Evolutionary conservation across 306 rosid genomes (phyloP), one percentile per base, ranked within the genome.

Genomic region (Clitoria ternatea): DNA sequence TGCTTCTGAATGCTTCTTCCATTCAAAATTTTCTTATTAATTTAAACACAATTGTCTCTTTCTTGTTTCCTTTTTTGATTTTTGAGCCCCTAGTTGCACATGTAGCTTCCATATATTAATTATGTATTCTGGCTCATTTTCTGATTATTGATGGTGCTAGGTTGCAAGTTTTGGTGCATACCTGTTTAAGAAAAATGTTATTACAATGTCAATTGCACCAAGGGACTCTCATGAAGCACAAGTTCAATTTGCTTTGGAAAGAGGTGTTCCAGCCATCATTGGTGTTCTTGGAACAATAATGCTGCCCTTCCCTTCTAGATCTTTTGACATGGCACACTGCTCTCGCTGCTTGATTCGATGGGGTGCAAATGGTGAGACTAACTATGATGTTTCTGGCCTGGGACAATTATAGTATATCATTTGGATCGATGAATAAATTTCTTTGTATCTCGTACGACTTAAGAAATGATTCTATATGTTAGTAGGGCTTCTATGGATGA

Each of bases 311-410:
- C 96, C 97, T 66, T 72, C 92, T 37, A 85, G 90, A 73, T 53
- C 96, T 40, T 91, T 91, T 14, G 97, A 91, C 85, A 88, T 91
- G 96, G 96, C 97, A 27, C 96, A 91, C 37, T 91, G 97, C 78
- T 91, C 97, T 72, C 96, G 88, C 69, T 91, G 92, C 79, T 80
- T 85, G 88, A 91, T 91, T 78, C 86, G 75, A 3, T 91, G 97
- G 97, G 87, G 85, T 76, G 82, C 62, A 72, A 85, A 88, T 75
- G 97, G 97, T 90, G 70, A 82, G 88, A 39, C 57, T 57, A 62
- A 61, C 55, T 36, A 23, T 18, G 8, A 47, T 45, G 44, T 69
- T 39, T 65, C 27, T 23, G 30, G 27, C 73, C 43, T 49, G 8
- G 29, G 29, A 62, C 60, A 29, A 56, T 48, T 24, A 29, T 65